Evolutionary conservation across 768 basidiomycete genomes (phyloP).

Genomic region (Hygrophorus pudorinus): DNA sequence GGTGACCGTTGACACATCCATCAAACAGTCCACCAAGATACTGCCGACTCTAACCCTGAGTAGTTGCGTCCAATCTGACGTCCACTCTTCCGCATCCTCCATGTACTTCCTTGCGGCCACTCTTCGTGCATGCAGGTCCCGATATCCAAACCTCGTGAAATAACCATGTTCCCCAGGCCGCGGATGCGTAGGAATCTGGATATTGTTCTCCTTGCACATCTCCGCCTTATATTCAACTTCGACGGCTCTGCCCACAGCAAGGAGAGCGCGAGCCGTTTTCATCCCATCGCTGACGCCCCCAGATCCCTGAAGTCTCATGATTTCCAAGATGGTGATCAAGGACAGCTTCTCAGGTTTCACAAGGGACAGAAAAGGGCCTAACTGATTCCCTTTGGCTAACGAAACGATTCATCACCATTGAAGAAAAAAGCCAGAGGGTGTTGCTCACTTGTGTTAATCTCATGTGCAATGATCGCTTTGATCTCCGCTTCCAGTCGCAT

Average conservation of each 20-base stretch:
- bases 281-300: slow-evolving; percentile 78
- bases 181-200: slow-evolving; percentile 31
- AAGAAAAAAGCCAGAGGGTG: background rate
- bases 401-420: background rate
- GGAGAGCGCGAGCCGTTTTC: slow-evolving; percentile 78
- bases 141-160: slow-evolving; percentile 54
- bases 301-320: slow-evolving; percentile 71
- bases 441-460: background rate
- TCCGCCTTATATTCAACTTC: slow-evolving; percentile 88
- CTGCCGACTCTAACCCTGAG: slow-evolving; percentile 73
- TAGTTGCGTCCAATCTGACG: slow-evolving; percentile 73
- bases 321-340: slow-evolving; percentile 79
- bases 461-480: slow-evolving; percentile 24
- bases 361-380: slow-evolving; percentile 68
- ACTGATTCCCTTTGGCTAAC: slow-evolving; percentile 3
- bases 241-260: slow-evolving; percentile 72
- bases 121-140: slow-evolving; percentile 51
- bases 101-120: slow-evolving; percentile 56
- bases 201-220: slow-evolving; percentile 57
- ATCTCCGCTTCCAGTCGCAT: slow-evolving; percentile 42
- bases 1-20: slow-evolving; percentile 74
- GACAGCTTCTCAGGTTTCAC: slow-evolving; percentile 74
- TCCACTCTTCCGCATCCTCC: slow-evolving; percentile 61
- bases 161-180: slow-evolving; percentile 23
- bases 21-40: slow-evolving; percentile 71